Conservation (phyloP, 2,329 filamentous ascomycete species). For the Calonectria multiphialidica region DNA sequence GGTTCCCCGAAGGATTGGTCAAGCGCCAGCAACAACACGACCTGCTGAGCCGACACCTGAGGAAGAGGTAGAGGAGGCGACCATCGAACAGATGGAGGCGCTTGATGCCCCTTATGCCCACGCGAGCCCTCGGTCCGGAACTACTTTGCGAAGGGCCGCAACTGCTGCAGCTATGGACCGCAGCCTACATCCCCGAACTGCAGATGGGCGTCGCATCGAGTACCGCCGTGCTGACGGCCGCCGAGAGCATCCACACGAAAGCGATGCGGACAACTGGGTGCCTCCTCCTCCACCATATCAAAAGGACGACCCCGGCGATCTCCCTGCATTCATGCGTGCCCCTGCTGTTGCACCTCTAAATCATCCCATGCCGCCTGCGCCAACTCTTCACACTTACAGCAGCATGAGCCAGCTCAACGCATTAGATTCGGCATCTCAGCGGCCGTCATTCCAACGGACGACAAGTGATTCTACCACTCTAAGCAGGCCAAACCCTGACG, state of each 20-base stretch:
- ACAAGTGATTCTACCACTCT: slow-evolving; percentile 51
- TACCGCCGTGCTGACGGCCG: slow-evolving; percentile 78
- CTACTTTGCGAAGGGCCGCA: slow-evolving; percentile 78
- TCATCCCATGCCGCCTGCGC: slow-evolving; percentile 17
- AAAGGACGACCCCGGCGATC: slow-evolving; percentile 69
- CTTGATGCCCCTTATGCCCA: slow-evolving; percentile 81
- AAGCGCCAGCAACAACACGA: slow-evolving; percentile 32
- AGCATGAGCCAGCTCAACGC: neutral
- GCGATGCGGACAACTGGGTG: slow-evolving; percentile 90
- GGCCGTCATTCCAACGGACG: slow-evolving; percentile 48
- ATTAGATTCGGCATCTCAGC: slow-evolving; percentile 10
- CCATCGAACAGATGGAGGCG: slow-evolving; percentile 69
- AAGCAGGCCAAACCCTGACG: slow-evolving; percentile 40
- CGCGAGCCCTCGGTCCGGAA: slow-evolving; percentile 76
- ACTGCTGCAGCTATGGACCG: slow-evolving; percentile 82
- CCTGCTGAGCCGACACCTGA: slow-evolving; percentile 35
- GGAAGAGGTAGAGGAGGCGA: slow-evolving; percentile 59
- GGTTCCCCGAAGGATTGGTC: slow-evolving; percentile 61
- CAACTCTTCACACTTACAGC: slow-evolving; percentile 10
- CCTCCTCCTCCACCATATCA: slow-evolving; percentile 87
- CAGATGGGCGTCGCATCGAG: slow-evolving; percentile 66
- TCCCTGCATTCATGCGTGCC: slow-evolving; percentile 68
- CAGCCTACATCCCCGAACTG: slow-evolving; percentile 70
- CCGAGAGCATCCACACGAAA: slow-evolving; percentile 83
- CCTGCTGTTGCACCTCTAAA: slow-evolving; percentile 54